A percentile compares a stretch with the other conserved stretches of the same genome.
These are phyloP conservation scores for Rubia tinctorum DNA, from an alignment of 305 asterid species.

Conservation along the genomic window DNA sequence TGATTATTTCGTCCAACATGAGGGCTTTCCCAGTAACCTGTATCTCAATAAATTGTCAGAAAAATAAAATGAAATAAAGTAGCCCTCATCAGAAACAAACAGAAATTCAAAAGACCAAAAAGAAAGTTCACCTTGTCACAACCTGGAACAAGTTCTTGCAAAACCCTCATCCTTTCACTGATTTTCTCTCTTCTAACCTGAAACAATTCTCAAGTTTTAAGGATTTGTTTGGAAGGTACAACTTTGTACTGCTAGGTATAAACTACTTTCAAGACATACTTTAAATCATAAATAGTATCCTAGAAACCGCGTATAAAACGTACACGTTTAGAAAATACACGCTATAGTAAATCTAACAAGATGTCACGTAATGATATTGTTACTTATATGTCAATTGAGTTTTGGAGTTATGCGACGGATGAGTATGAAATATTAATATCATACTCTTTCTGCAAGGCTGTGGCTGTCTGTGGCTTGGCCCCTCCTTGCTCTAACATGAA, in stretches of 20 bases:
- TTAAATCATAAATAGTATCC: background rate
- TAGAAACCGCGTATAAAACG: too few species aligned
- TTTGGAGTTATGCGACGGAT: background rate
- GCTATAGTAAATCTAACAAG: background rate
- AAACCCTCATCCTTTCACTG: conserved; percentile 77
- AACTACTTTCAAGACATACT: background rate
- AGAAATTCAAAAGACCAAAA: conserved; percentile 9
- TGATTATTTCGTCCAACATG: conserved; percentile 38
- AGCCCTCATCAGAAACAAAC: background rate
- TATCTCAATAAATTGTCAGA: conserved; percentile 44
- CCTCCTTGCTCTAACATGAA: conserved; percentile 90
- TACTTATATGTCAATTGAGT: background rate
- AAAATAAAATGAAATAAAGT: background rate
- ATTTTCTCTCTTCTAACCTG: conserved; percentile 87
- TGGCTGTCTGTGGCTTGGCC: conserved; percentile 94
- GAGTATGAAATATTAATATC: background rate
- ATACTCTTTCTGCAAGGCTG: too few species aligned
- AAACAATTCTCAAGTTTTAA: background rate
- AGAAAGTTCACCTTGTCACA: conserved; percentile 66
- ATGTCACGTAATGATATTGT: background rate
- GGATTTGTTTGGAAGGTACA: too few species aligned
- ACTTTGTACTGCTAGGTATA: too few species aligned
- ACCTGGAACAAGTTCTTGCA: conserved; percentile 86
- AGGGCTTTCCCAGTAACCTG: conserved; percentile 96
- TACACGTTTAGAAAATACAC: too few species aligned